Percentiles rank a stretch among this genome's conserved stretches.
These are phyloP conservation scores for Stephanodiscus minutulus DNA, from an alignment of 108 stramenopile genomes.

Conservation along the genomic window DNA sequence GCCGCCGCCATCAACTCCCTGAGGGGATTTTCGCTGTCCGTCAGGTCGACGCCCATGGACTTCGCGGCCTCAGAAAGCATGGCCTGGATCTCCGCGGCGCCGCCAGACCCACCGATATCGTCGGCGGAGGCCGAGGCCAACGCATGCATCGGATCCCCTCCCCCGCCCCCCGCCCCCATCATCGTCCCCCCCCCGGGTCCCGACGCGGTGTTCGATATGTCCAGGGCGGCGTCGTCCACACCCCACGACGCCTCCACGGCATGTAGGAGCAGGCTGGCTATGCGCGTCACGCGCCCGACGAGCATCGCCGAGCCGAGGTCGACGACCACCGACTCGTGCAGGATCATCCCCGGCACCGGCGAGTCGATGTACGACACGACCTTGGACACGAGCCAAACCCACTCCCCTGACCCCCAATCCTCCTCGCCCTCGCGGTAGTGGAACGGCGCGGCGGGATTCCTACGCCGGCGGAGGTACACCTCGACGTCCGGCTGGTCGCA, in stretches of 20 bases:
- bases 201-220: too few relatives aligned
- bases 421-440: background rate
- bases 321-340: slow-evolving; percentile 53
- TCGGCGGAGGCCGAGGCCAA: slow-evolving; percentile 15
- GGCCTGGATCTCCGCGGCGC: slow-evolving; percentile 62
- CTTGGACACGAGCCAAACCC: slow-evolving; percentile 75
- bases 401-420: slow-evolving; percentile 51
- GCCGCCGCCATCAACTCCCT: slow-evolving; percentile 40
- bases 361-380: slow-evolving; percentile 74
- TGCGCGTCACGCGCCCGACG: slow-evolving; percentile 64
- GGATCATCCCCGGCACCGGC: slow-evolving; percentile 72
- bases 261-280: slow-evolving; percentile 68
- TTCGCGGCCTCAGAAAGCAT: slow-evolving; percentile 52
- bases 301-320: slow-evolving; percentile 44
- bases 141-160: slow-evolving; percentile 8
- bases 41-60: slow-evolving; percentile 39
- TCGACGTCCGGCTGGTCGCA: slow-evolving; percentile 73
- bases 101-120: slow-evolving; percentile 48
- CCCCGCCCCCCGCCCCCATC: background rate
- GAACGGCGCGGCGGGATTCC: slow-evolving; percentile 10
- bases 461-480: slow-evolving; percentile 67
- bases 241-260: slow-evolving; percentile 67
- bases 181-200: background rate
- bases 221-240: background rate
- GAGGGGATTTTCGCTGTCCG: slow-evolving; percentile 34